Base-by-base conservation (phyloP, 1,284 basidiomycete species). In the Malassezia yamatoensis region DNA sequence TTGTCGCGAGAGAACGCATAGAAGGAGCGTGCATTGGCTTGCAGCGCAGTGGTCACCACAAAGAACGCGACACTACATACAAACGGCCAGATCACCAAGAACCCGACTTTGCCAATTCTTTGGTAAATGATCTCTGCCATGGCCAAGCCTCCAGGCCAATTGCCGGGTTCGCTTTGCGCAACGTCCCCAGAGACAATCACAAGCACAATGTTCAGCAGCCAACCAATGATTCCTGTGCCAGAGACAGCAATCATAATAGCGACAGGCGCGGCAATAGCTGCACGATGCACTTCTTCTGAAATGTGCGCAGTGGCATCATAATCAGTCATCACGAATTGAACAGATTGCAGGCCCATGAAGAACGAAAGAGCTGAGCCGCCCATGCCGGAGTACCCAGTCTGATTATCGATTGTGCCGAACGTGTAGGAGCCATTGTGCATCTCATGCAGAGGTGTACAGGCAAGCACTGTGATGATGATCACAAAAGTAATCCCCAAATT, bases 1-100 rank as follows among this genome's bases (percentile, higher is more conserved):
- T 82, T 81, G 70, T 90, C 88, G 54, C 88, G 85, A 68, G 85
- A 87, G 78, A 96, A 88, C 4, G 90, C 90, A 68, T 88, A 93
- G 41, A 91, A 79, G 0, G 88, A 86, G 46, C 90, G 82, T 5
- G 88, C 88, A 54, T 83, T 84, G 10, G 90, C 90, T 76, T 94
- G 90, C 4, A 89, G 79, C 21, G 85, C 80, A 5, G 80, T 80
- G 35, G 71, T 72, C 42, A 76, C 74, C 58, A 77, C 74, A 36
- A 70, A 70, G 60, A 72, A 77, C 40, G 76, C 73, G 15, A 74
- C 65, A 21, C 64, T 55, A 60, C 68, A 72, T 50, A 69, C 66
- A 54, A 73, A 74, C 1, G 38, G 72, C 72, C 72, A 74, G 54
- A 71, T 62, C 54, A 84, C 82, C 45, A 89, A 86, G 75, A 87